Evolutionary conservation across 2,329 filamentous ascomycete species (phyloP).

Genomic region (Trichoderma semiorbis): DNA sequence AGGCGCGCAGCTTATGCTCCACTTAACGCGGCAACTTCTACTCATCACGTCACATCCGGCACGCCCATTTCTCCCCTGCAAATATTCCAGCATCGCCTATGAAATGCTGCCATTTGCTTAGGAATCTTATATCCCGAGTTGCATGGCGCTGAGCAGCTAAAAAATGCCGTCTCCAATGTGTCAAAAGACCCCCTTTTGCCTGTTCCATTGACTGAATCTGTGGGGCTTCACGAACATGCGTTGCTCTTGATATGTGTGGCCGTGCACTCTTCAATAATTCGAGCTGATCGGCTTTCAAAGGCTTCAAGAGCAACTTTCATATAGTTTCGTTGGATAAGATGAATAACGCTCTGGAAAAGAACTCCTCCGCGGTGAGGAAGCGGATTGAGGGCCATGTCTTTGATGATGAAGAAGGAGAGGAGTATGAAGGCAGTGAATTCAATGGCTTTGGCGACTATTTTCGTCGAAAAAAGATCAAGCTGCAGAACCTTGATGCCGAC

Average conservation of each 20-base stretch:
- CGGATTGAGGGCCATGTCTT: constrained; percentile 67
- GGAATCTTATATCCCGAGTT: not conserved
- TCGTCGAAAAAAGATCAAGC: constrained; percentile 90
- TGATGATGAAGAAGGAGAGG: constrained; percentile 78
- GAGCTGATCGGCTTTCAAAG: not conserved
- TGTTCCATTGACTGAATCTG: not conserved
- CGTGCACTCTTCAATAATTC: not conserved
- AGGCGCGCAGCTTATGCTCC: constrained; percentile 27
- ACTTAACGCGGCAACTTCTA: constrained; percentile 36
- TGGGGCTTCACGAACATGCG: constrained; percentile 1
- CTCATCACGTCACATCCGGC: constrained; percentile 15
- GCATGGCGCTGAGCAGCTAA: not conserved
- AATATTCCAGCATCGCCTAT: not conserved
- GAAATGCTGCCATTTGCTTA: not conserved
- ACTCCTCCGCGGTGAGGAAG: constrained; percentile 60
- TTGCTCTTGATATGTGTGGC: constrained; percentile 17
- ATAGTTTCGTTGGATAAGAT: constrained; percentile 36
- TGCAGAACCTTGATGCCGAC: constrained; percentile 89
- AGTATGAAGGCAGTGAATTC: constrained; percentile 84
- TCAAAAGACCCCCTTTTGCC: not conserved
- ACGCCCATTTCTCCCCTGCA: not conserved
- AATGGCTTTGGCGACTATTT: constrained; percentile 91
- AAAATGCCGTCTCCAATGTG: not conserved
- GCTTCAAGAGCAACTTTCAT: constrained; percentile 17
- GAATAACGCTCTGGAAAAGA: constrained; percentile 60